Percentiles rank a stretch among this genome's conserved stretches.
Evolutionary conservation across 2,329 filamentous ascomycete genomes (phyloP).

Genomic region (Xylaria sp.): DNA sequence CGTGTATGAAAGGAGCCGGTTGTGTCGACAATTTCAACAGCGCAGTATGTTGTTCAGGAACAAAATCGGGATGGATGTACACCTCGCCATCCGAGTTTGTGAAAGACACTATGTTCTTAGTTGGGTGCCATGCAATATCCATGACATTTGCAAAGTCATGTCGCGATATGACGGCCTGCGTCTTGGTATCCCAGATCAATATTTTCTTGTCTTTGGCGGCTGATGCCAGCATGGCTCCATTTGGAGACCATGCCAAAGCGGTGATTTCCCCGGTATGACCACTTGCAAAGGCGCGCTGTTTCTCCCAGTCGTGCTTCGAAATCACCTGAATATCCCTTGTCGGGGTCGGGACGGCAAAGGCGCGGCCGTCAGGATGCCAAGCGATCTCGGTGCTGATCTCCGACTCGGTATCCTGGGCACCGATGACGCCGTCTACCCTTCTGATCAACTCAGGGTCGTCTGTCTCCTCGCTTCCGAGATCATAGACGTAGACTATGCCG

Average conservation of each 20-base stretch:
- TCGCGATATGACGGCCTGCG: constrained; percentile 81
- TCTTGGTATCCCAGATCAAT: constrained; percentile 88
- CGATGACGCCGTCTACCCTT: constrained; percentile 88
- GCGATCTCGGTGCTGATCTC: constrained; percentile 79
- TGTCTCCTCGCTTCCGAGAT: constrained; percentile 65
- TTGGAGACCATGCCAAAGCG: constrained; percentile 91
- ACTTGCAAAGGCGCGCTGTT: constrained; percentile 80
- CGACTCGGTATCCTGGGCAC: constrained; percentile 78
- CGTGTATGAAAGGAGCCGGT: constrained; percentile 86
- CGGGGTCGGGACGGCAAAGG: constrained; percentile 86
- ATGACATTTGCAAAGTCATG: constrained; percentile 86
- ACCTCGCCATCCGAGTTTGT: constrained; percentile 93
- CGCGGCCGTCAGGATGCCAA: constrained; percentile 95
- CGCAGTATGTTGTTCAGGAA: constrained; percentile 67
- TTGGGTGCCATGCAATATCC: constrained; percentile 90
- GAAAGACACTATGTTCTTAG: constrained; percentile 88
- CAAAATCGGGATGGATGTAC: constrained; percentile 83
- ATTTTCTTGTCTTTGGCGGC: constrained; percentile 76
- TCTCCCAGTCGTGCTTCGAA: constrained; percentile 90
- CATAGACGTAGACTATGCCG: constrained; percentile 91
- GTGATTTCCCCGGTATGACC: constrained; percentile 88
- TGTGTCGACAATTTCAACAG: constrained; percentile 71
- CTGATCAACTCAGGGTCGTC: constrained; percentile 84
- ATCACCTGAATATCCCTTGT: constrained; percentile 87
- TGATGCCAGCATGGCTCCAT: constrained; percentile 85